These are phyloP conservation scores for Rugonectria rugulosa DNA, from an alignment of 2,329 filamentous ascomycete species.

Conservation along the genomic window DNA sequence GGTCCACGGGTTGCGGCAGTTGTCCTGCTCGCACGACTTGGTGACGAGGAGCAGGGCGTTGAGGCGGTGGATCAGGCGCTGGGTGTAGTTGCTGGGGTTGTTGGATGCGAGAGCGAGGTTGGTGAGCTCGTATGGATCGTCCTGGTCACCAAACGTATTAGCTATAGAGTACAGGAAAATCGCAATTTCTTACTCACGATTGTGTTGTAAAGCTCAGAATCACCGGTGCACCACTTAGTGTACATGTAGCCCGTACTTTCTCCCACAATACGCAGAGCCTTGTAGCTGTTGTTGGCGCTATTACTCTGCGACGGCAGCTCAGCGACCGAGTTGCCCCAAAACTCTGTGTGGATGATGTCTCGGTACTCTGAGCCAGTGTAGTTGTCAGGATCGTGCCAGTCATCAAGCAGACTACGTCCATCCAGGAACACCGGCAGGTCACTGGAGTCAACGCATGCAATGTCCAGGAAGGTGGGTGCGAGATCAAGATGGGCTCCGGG, in stretches of 20 bases:
- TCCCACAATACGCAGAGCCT: constrained; percentile 55
- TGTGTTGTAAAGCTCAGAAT: constrained; percentile 58
- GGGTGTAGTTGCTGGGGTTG: constrained; percentile 26
- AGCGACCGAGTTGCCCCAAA: constrained; percentile 51
- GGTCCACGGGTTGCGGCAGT: constrained; percentile 62
- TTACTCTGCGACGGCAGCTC: constrained; percentile 32
- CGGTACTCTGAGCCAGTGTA: constrained; percentile 23
- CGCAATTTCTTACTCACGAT: constrained; percentile 46
- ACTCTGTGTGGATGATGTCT: constrained; percentile 54
- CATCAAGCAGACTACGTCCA: constrained; percentile 21
- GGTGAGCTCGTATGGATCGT: constrained; percentile 15
- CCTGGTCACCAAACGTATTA: background rate
- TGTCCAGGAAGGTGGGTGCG: constrained; percentile 60
- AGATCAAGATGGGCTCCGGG: constrained; percentile 62
- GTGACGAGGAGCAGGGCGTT: constrained; percentile 65
- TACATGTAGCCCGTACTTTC: constrained; percentile 61
- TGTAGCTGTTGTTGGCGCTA: constrained; percentile 59
- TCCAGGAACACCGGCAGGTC: constrained; percentile 40
- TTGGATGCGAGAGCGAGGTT: constrained; percentile 5
- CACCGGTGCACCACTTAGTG: constrained; percentile 60
- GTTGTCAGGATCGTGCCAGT: constrained; percentile 23
- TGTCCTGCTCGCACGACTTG: constrained; percentile 63
- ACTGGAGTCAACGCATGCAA: constrained; percentile 38
- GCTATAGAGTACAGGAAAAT: background rate
- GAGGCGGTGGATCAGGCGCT: constrained; percentile 52